Base-by-base conservation (phyloP, 768 basidiomycete species). In the Kwoniella bestiolae region DNA sequence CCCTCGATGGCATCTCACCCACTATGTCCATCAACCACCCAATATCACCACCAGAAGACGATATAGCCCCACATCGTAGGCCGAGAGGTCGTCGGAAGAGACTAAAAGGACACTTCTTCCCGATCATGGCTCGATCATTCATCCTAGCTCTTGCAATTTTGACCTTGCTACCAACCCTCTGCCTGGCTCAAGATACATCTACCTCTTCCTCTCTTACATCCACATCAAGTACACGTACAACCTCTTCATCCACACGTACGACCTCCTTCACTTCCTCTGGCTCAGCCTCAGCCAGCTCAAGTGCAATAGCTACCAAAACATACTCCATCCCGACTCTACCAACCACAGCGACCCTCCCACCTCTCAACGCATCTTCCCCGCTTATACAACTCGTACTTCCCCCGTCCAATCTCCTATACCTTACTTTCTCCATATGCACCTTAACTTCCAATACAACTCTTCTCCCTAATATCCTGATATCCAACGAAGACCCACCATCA, bases 361-460 rank as follows among this genome's bases (percentile, higher is more conserved):
- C 74, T 2, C 57, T 78, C 1, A 78, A 73, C 62, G n/a, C 45
- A 0, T 52, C 74, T 1, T 29, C 49, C 0, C 72, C 68, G 7
- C 12, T 56, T 2, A 38, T 75, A 5, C 62, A 62, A n/a, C 50
- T 78, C 8, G 47, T 50, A 41, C 38, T 78, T 5, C 72, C 76
- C 2, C 26, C 61, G 2, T 62, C 63, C 3, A 28, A 53, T 7
- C 45, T 65, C 12, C 45, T 77, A 12, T 74, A 67, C 55, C 51
- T 80, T 18, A 80, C 78, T 5, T 59, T 81, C 67, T 75, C 75
- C 32, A 66, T 79, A 51, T 76, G 75, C 58, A 67, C 78, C 5
- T 61, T 77, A n/a, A 53, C 74, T 0, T 65, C 67, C 44, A 70
- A 77, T 55, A 52, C 62, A 6, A 68, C 71, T 11, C 46, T 72